Base-by-base conservation (phyloP, 495 filamentous ascomycete genomes). In the Friedmanniomyces endolithicus region DNA sequence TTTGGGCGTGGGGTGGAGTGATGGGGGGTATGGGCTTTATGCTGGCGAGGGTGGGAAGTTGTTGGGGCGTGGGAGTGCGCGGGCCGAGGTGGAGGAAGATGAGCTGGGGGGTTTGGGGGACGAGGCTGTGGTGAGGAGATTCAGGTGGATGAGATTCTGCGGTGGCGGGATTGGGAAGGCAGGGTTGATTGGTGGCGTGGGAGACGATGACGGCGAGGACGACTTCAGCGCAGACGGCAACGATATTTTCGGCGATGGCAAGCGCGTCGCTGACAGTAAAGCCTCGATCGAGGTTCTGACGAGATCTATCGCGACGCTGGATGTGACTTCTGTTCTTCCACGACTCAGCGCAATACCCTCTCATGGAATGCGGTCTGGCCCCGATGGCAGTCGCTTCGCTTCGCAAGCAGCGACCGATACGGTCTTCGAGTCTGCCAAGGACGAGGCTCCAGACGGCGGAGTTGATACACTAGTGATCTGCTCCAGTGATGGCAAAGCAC, bases 401-500 rank as follows among this genome's bases (percentile, higher is more conserved):
- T 79, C 81, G 16, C 80, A 86, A 52, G 69, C 82, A 0, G 82
- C 82, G 8, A 69, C 89, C 19, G 85, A 90, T 68, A 76, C 78
- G 14, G 72, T 88, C 16, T 84, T 89, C 56, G 79, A 80, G 45
- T 75, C 82, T 1, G 72, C 77, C 25, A 69, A 74, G 40, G 75
- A 77, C 44, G 77, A 77, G 43, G 80, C 83, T 29, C 78, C 79
- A 56, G 64, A 90, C 54, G n/a, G n/a, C n/a, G 74, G 78, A 2
- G 84, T 95, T 11, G 86, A 96, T 70, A 82, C 94, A 14, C 78
- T 98, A 55, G 70, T 94, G 3, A 77, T 86, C 1, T 87, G 84
- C 2, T 85, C 82, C n/a, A 74, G 79, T 53, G 80, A 88, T 63
- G 88, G 89, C 27, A 78, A 72, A n/a, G 75, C 94, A 31, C 83